These are phyloP conservation scores for Echium plantagineum DNA, from an alignment of 257 asterid genomes.

Conservation along the genomic window DNA sequence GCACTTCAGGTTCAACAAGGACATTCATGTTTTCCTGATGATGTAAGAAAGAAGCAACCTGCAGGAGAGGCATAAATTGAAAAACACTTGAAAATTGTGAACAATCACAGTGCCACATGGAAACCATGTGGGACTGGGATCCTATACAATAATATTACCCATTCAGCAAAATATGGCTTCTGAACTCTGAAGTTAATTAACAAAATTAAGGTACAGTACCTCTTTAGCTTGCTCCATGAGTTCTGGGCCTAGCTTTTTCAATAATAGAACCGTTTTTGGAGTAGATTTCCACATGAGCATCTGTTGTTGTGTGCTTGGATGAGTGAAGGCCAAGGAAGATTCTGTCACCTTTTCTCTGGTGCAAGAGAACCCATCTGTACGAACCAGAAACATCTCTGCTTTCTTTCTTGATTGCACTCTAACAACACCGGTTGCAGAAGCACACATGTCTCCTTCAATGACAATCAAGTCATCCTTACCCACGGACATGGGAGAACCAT, in stretches of 20 bases:
- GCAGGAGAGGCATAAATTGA: slow-evolving; percentile 23
- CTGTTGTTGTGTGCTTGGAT: slow-evolving; percentile 98
- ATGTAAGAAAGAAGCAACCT: slow-evolving; percentile 89
- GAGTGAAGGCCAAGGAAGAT: slow-evolving; percentile 93
- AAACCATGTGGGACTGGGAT: neutral
- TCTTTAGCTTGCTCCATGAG: slow-evolving; percentile 98
- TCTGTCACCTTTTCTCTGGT: slow-evolving; percentile 91
- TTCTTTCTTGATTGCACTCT: slow-evolving; percentile 93
- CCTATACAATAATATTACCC: neutral
- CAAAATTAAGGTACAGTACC: slow-evolving; percentile 29
- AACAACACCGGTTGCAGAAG: slow-evolving; percentile 92
- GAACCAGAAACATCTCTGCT: slow-evolving; percentile 98
- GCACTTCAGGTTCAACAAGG: slow-evolving; percentile 97
- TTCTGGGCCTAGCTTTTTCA: slow-evolving; percentile 90
- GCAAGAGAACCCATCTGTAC: slow-evolving; percentile 96
- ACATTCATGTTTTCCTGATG: slow-evolving; percentile 88
- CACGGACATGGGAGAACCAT: slow-evolving; percentile 38
- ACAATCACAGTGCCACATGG: neutral
- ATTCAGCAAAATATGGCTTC: neutral
- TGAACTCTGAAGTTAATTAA: slow-evolving; percentile 1
- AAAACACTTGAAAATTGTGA: neutral
- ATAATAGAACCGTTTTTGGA: slow-evolving; percentile 76
- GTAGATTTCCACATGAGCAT: slow-evolving; percentile 97
- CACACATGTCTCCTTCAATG: slow-evolving; percentile 72
- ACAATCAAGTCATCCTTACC: slow-evolving; percentile 54